These are phyloP conservation scores for Carex sylvatica DNA, from an alignment of 202 grass and related monocot genomes.

Conservation along the genomic window DNA sequence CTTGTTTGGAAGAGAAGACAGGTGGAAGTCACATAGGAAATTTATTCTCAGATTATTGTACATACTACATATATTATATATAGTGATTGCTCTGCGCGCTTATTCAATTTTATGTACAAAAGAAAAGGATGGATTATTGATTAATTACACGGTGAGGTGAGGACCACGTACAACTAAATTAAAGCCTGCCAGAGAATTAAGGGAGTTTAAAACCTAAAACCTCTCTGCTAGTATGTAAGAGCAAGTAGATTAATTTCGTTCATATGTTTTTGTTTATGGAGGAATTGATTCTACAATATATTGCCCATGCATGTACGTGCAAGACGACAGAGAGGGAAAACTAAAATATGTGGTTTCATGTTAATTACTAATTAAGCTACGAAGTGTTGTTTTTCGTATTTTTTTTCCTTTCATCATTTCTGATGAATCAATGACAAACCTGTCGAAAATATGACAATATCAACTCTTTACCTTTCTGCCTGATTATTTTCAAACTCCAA, in stretches of 20 bases:
- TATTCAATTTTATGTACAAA: not conserved
- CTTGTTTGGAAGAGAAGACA: slow-evolving; percentile 65
- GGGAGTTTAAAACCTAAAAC: not conserved
- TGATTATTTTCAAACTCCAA: too few species aligned
- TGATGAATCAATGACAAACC: too few species aligned
- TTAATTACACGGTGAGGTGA: not conserved
- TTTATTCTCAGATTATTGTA: not conserved
- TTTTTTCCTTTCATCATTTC: too few species aligned
- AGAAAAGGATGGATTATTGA: not conserved
- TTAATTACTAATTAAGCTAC: too few species aligned
- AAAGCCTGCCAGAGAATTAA: not conserved
- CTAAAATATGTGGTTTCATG: too few species aligned
- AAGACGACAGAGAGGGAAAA: too few species aligned
- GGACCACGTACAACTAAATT: not conserved
- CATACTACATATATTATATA: not conserved
- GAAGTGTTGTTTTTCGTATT: too few species aligned
- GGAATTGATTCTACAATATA: not conserved
- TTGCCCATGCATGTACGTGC: too few species aligned
- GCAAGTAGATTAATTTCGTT: not conserved
- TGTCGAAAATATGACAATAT: too few species aligned
- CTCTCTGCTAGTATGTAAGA: not conserved
- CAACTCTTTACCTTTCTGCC: too few species aligned
- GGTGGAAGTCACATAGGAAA: slow-evolving; percentile 35
- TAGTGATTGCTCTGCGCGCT: not conserved
- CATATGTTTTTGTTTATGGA: not conserved